These are phyloP conservation scores for Lathyrus aphaca DNA, from an alignment of 306 rosid species.

Conservation along the genomic window DNA sequence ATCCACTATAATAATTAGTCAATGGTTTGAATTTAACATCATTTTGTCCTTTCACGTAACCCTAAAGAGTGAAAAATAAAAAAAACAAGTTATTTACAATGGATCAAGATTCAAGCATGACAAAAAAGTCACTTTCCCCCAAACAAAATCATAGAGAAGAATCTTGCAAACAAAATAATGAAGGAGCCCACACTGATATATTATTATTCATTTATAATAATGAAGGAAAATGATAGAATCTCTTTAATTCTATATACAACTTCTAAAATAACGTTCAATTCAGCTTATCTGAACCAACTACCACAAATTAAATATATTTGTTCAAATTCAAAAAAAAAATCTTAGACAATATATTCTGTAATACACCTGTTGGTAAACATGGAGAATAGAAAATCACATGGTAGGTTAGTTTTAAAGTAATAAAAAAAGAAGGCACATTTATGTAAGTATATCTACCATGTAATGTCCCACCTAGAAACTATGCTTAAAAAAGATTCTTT, in stretches of 20 bases:
- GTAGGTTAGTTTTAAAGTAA: conserved; percentile 24
- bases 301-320: conserved; percentile 39
- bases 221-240: conserved; percentile 61
- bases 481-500: conserved; percentile 55
- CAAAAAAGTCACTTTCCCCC: conserved; percentile 65
- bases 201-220: conserved; percentile 45
- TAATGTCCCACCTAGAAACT: conserved; percentile 42
- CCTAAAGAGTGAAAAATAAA: conserved; percentile 37
- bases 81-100: conserved; percentile 37
- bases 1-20: conserved; percentile 29
- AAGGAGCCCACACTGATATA: conserved; percentile 60
- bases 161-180: conserved; percentile 69
- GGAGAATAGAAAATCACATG: conserved; percentile 55
- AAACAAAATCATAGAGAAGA: conserved; percentile 74
- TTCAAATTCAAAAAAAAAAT: conserved; percentile 36
- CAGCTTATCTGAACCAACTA: conserved; percentile 37
- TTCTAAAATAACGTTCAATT: conserved; percentile 36
- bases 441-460: conserved; percentile 35
- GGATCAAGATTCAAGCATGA: conserved; percentile 52
- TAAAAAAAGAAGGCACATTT: background rate
- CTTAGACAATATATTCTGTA: conserved; percentile 35
- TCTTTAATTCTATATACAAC: conserved; percentile 23
- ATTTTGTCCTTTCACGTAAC: conserved; percentile 55
- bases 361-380: conserved; percentile 28
- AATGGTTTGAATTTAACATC: conserved; percentile 41